phyloP scores from a whole-genome alignment of 2,329 filamentous ascomycete genomes.

The Passalora sequoiae region DNA sequence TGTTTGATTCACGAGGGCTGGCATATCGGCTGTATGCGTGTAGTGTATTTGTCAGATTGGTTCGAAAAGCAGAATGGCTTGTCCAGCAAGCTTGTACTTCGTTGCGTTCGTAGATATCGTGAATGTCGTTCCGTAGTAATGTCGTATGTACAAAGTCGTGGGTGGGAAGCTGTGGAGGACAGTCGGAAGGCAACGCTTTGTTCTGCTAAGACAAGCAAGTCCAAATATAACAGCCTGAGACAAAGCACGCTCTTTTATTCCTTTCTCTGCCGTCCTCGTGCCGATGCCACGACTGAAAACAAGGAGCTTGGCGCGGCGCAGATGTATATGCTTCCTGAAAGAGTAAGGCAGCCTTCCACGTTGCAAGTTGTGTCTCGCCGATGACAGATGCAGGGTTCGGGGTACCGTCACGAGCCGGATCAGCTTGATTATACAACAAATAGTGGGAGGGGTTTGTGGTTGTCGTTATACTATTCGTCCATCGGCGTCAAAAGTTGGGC shows the following conservation, averaged over 20 bases:
- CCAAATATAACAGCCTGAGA: neutral
- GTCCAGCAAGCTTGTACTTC: slow-evolving; percentile 9
- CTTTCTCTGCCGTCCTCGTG: slow-evolving; percentile 1
- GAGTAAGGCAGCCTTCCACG: neutral
- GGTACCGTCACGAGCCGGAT: neutral
- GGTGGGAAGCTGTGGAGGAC: too few relatives aligned
- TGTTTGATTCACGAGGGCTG: slow-evolving; percentile 56
- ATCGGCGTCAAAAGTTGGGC: slow-evolving; percentile 4
- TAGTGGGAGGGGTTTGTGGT: neutral
- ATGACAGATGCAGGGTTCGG: neutral
- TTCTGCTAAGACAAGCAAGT: too few relatives aligned
- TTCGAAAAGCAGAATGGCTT: slow-evolving; percentile 1
- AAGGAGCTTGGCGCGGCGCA: neutral
- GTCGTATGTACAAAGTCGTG: too few relatives aligned
- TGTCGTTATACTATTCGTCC: slow-evolving; percentile 5
- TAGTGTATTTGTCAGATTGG: neutral
- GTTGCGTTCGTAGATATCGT: too few relatives aligned
- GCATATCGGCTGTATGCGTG: slow-evolving; percentile 14
- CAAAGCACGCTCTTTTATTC: neutral
- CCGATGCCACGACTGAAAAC: neutral
- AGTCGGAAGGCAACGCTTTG: too few relatives aligned
- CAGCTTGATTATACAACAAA: neutral
- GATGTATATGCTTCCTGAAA: neutral
- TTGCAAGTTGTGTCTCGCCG: neutral
- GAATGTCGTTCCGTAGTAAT: too few relatives aligned